These are phyloP conservation scores for Deakozyma indianensis DNA, from an alignment of 805 yeast species.

Conservation along the genomic window DNA sequence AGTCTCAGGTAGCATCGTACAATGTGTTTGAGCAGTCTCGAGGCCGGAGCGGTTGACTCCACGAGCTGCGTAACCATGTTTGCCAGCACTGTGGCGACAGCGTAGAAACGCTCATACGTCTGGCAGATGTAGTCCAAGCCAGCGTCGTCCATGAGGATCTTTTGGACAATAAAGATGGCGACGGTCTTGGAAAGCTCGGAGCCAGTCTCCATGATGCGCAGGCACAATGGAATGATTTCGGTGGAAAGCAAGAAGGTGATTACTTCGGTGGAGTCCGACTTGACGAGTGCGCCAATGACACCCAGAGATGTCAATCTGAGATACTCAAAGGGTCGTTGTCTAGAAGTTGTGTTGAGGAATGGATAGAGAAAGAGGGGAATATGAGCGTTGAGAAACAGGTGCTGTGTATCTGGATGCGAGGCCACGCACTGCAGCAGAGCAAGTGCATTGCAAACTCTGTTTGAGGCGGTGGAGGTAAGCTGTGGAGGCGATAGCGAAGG, in stretches of 20 bases:
- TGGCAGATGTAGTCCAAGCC: slow-evolving; percentile 90
- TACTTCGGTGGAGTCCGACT: slow-evolving; percentile 91
- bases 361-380: slow-evolving; percentile 89
- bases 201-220: slow-evolving; percentile 89
- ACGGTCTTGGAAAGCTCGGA: slow-evolving; percentile 91
- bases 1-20: slow-evolving; percentile 85
- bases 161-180: slow-evolving; percentile 90
- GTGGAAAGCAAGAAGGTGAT: slow-evolving; percentile 86
- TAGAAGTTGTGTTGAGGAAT: slow-evolving; percentile 79
- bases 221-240: slow-evolving; percentile 88
- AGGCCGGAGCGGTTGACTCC: slow-evolving; percentile 46
- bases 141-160: slow-evolving; percentile 79
- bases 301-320: slow-evolving; percentile 86
- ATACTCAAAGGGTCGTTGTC: slow-evolving; percentile 88
- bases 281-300: slow-evolving; percentile 92
- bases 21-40: slow-evolving; percentile 79
- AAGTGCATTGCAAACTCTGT: slow-evolving; percentile 88
- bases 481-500: slow-evolving; percentile 81
- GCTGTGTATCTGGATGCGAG: slow-evolving; percentile 81
- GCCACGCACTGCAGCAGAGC: slow-evolving; percentile 95
- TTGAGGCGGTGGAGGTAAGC: slow-evolving; percentile 72
- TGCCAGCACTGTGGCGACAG: slow-evolving; percentile 78
- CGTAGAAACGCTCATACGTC: slow-evolving; percentile 86
- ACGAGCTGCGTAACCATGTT: slow-evolving; percentile 81
- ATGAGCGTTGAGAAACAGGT: slow-evolving; percentile 74